phyloP scores from a whole-genome alignment of 495 filamentous ascomycete genomes.

The Penicillium turbatum region DNA sequence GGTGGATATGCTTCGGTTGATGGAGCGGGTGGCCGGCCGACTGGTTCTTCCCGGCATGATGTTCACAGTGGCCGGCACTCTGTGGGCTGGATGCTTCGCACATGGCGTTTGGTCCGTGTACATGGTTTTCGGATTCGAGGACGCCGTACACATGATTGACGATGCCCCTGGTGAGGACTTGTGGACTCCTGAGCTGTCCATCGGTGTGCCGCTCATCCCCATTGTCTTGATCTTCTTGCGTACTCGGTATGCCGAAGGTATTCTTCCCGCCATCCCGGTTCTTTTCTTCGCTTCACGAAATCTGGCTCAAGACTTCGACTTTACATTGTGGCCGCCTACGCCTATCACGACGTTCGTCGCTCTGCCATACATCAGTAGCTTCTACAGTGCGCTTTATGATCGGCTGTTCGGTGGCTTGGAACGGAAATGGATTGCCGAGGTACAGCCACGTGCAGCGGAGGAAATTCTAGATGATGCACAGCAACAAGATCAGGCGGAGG shows the following conservation, averaged over 20 bases:
- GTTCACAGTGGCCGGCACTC: conserved; percentile 50
- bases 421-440: conserved; percentile 59
- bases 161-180: conserved; percentile 36
- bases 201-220: conserved; percentile 62
- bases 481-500: conserved; percentile 43
- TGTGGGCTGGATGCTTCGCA: conserved; percentile 51
- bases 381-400: conserved; percentile 65
- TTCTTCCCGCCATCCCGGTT: conserved; percentile 60
- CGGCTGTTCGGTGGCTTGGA: conserved; percentile 58
- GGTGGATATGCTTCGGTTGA: conserved; percentile 52
- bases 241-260: conserved; percentile 53
- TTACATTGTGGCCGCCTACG: conserved; percentile 67
- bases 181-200: conserved; percentile 40
- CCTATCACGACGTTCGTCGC: conserved; percentile 64
- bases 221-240: conserved; percentile 56
- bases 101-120: conserved; percentile 59
- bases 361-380: conserved; percentile 62
- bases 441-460: conserved; percentile 57
- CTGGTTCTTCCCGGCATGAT: conserved; percentile 57
- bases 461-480: conserved; percentile 44
- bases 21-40: conserved; percentile 52
- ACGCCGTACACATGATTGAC: conserved; percentile 47
- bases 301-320: conserved; percentile 39
- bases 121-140: conserved; percentile 59
- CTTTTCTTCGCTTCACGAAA: conserved; percentile 54